Base-by-base conservation (phyloP, 2,329 filamentous ascomycete genomes). In the Coniochaeta sp. region DNA sequence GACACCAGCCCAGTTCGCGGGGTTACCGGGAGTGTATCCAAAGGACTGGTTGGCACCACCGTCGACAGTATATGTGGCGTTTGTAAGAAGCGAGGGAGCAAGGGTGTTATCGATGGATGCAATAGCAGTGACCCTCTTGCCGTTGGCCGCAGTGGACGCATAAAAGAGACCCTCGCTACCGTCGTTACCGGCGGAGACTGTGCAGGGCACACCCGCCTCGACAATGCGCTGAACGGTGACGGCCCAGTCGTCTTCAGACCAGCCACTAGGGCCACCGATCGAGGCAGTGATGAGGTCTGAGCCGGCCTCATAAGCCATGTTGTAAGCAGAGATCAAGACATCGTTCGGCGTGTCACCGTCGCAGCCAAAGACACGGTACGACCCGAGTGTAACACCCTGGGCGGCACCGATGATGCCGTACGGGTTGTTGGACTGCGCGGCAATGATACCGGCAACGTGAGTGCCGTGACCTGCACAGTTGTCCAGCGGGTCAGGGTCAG, bases 371-470 rank as follows among this genome's bases (percentile, higher is more conserved):
- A 82, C 77, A 45, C 75, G 73, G 67, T 78, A 85, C 45, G 74
- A 71, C 42, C 78, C 78, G 1, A 85, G 67, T 1, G 68, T 77
- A 1, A 79, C 81, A 35, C 73, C 77, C 0, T 78, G 75, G 0
- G 79, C 81, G 9, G 74, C 78, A 14, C 82, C 82, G 14, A 75
- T 77, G 58, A 82, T 78, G n/a, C 75, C 75, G 32, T 73, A 73
- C 0, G 68, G 63, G 60, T 82, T 73, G 55, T 82, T 72, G 45
- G 65, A 62, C 61, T 82, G 77, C 1, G 81, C 82, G 2, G 79
- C 82, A 42, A 86, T 75, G 54, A 81, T 84, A 28, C 83, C 83
- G 1, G 81, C 73, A 22, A 83, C 78, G 62, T 83, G 81, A 1
- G 78, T 82, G 27, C 82, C 82, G 63, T 86, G 82, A 2, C 81